These are phyloP conservation scores for Helotiales sp. DNA, from an alignment of 2,329 filamentous ascomycete species.

Conservation along the genomic window DNA sequence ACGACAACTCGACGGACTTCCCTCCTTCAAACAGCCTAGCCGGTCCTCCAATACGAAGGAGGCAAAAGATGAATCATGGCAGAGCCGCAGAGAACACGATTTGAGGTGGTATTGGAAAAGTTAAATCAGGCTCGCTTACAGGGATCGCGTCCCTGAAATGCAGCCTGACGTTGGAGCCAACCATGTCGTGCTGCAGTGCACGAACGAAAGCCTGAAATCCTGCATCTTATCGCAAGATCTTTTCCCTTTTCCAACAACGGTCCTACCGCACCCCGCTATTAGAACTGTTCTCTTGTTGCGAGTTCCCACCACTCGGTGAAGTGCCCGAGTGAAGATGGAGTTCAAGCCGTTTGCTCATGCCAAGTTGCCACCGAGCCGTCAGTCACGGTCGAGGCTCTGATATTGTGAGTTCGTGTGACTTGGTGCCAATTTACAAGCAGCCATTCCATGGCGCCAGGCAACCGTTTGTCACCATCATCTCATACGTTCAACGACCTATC, in stretches of 20 bases:
- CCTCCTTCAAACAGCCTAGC: too few species aligned
- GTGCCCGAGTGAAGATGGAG: background rate
- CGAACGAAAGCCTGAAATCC: conserved; percentile 3
- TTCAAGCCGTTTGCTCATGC: background rate
- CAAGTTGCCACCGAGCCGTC: background rate
- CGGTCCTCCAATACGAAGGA: background rate
- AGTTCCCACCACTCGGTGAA: conserved; percentile 5
- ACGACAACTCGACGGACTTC: too few species aligned
- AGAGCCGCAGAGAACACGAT: background rate
- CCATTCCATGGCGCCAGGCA: background rate
- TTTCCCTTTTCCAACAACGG: background rate
- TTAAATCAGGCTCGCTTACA: background rate
- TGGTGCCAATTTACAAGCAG: background rate
- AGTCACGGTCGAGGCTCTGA: conserved; percentile 1
- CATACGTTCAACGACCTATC: conserved; percentile 1
- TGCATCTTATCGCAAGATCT: background rate
- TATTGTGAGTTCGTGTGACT: conserved; percentile 6
- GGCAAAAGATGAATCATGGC: background rate
- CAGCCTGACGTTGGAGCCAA: conserved; percentile 14
- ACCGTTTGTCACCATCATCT: background rate
- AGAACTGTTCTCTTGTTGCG: conserved; percentile 9
- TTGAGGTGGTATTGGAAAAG: conserved; percentile 6
- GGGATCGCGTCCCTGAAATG: background rate
- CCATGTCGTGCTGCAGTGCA: conserved; percentile 8
- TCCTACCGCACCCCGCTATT: background rate